These are phyloP conservation scores for Teratosphaeria epicoccoides DNA, from an alignment of 2,329 filamentous ascomycete genomes.

Conservation along the genomic window DNA sequence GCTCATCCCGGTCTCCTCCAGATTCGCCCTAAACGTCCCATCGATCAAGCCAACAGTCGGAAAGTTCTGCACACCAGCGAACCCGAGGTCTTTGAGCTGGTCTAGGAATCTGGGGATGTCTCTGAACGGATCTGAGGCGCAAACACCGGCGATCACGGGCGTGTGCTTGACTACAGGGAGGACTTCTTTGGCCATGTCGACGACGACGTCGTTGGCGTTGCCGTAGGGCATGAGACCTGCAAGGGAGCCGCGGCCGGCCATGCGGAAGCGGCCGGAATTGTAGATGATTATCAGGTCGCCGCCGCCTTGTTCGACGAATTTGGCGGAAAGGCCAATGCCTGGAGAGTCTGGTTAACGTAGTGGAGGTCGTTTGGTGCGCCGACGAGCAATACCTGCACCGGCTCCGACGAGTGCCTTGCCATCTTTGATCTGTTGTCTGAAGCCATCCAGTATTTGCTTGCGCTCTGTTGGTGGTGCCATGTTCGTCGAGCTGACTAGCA, in stretches of 20 bases:
- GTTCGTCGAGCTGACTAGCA: conserved; percentile 4
- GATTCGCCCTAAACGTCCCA: conserved; percentile 53
- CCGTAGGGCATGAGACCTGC: conserved; percentile 62
- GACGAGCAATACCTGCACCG: conserved; percentile 41
- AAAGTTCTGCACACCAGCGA: conserved; percentile 63
- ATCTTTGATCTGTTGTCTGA: conserved; percentile 44
- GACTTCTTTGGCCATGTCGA: conserved; percentile 60
- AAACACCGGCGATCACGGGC: conserved; percentile 60
- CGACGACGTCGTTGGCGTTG: conserved; percentile 58
- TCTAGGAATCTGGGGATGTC: conserved; percentile 50
- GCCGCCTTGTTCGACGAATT: conserved; percentile 58
- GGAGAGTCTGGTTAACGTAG: not conserved
- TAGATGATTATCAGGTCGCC: conserved; percentile 62
- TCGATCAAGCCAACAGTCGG: conserved; percentile 63
- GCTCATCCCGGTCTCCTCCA: conserved; percentile 64
- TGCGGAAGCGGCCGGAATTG: conserved; percentile 61
- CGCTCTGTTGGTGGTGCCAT: conserved; percentile 51
- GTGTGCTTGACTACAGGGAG: conserved; percentile 53
- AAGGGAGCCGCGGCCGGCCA: conserved; percentile 59
- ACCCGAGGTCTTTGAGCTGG: conserved; percentile 52
- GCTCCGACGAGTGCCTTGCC: conserved; percentile 56
- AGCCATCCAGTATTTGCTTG: conserved; percentile 43
- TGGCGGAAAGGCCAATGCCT: conserved; percentile 61
- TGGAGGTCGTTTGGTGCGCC: too few species aligned
- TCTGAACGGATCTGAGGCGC: conserved; percentile 59